A percentile compares a stretch with the other conserved stretches of the same genome.
phyloP scores from a whole-genome alignment of 257 asterid species.

The Ajuga chamaepitys region DNA sequence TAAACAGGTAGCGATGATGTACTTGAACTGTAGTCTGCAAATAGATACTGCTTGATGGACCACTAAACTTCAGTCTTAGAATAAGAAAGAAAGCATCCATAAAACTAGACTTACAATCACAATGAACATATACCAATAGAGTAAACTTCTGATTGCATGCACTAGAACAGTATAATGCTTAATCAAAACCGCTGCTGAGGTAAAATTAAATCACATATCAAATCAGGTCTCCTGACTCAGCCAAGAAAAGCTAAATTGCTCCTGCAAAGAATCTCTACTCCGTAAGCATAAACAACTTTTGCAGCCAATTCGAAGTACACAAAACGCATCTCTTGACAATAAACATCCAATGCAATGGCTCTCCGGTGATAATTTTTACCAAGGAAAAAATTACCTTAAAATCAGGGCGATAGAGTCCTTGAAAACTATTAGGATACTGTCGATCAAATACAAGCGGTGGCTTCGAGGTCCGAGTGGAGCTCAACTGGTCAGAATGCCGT shows the following conservation, averaged over 20 bases:
- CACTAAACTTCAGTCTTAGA: background rate
- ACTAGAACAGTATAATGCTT: background rate
- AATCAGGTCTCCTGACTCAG: background rate
- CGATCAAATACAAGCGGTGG: too few species aligned
- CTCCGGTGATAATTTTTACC: too few species aligned
- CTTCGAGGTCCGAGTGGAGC: too few species aligned
- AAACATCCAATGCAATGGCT: background rate
- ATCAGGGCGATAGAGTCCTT: too few species aligned
- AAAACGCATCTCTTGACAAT: too few species aligned
- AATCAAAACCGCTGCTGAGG: background rate
- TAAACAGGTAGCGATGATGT: background rate
- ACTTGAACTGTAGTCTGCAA: background rate
- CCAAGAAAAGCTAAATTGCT: background rate
- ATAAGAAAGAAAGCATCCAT: background rate
- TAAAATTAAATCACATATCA: background rate
- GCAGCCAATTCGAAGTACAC: too few species aligned
- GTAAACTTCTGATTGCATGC: conserved; percentile 18
- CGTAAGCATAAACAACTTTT: too few species aligned
- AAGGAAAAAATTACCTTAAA: background rate
- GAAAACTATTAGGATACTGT: too few species aligned
- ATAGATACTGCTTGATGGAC: background rate
- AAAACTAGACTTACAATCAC: background rate
- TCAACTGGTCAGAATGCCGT: too few species aligned
- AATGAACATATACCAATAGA: background rate
- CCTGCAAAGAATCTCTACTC: background rate